Conservation (phyloP, 805 yeast species). For the Candida quercuum region DNA sequence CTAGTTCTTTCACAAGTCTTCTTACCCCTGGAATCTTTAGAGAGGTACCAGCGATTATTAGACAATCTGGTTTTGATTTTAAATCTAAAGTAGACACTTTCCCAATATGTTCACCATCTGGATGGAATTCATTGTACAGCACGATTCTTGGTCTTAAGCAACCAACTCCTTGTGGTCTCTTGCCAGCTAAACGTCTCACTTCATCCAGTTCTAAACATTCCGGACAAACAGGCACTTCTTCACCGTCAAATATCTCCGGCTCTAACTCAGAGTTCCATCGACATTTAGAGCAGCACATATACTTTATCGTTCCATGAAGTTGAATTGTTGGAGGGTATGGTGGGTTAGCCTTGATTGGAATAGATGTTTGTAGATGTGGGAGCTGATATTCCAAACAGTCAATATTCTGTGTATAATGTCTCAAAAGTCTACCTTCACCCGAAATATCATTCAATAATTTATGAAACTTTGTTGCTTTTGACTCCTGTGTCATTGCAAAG, state of each 20-base stretch:
- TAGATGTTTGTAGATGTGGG: slow-evolving; percentile 39
- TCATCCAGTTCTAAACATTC: slow-evolving; percentile 57
- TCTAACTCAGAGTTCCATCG: slow-evolving; percentile 49
- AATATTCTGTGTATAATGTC: slow-evolving; percentile 85
- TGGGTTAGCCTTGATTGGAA: slow-evolving; percentile 39
- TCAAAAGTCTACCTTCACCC: slow-evolving; percentile 53
- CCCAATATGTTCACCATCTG: slow-evolving; percentile 86
- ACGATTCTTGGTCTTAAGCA: slow-evolving; percentile 61
- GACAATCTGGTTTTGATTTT: slow-evolving; percentile 63
- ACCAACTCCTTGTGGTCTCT: slow-evolving; percentile 61
- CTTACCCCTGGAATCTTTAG: slow-evolving; percentile 74
- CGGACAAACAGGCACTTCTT: slow-evolving; percentile 52
- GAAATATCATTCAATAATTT: slow-evolving; percentile 54
- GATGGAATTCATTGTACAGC: slow-evolving; percentile 71
- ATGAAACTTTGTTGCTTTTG: slow-evolving; percentile 77
- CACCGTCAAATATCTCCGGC: slow-evolving; percentile 41
- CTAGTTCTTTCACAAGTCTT: slow-evolving; percentile 54
- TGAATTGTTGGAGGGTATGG: slow-evolving; percentile 63
- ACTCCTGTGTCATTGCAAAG: slow-evolving; percentile 44
- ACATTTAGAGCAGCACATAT: slow-evolving; percentile 76
- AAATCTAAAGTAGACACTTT: slow-evolving; percentile 65
- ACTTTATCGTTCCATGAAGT: slow-evolving; percentile 76
- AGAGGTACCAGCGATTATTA: slow-evolving; percentile 81
- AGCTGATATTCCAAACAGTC: slow-evolving; percentile 72
- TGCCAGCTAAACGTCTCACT: slow-evolving; percentile 53